Conservation (phyloP, 441 rosid genomes). For the Adansonia rubrostipa region DNA sequence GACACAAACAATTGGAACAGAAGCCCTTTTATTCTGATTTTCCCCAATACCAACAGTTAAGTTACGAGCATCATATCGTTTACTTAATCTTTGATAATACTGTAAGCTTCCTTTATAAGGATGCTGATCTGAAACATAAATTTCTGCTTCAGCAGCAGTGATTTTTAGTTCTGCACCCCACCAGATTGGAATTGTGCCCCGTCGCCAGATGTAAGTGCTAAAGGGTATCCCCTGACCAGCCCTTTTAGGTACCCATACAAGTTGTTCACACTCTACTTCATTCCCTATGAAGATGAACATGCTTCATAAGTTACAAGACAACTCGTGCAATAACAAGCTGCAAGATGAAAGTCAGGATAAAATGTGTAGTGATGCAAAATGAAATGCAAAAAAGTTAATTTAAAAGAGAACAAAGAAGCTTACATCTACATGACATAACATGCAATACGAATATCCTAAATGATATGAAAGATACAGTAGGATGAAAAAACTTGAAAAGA, state of each 20-base stretch:
- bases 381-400: constrained; percentile 20
- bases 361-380: constrained; percentile 9
- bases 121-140: constrained; percentile 82
- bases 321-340: constrained; percentile 25
- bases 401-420: constrained; percentile 6
- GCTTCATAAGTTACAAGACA: constrained; percentile 39
- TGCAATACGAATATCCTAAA: background rate
- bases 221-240: constrained; percentile 82
- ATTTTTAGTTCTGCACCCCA: constrained; percentile 98
- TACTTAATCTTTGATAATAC: constrained; percentile 86
- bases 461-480: background rate
- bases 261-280: constrained; percentile 98
- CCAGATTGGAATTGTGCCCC: constrained; percentile 98
- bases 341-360: constrained; percentile 5
- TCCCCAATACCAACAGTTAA: constrained; percentile 60
- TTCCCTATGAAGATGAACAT: constrained; percentile 71
- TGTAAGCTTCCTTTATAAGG: constrained; percentile 91
- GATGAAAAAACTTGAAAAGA: background rate
- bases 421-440: background rate
- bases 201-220: constrained; percentile 87
- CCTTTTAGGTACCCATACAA: constrained; percentile 89
- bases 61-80: constrained; percentile 79
- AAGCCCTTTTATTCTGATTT: constrained; percentile 66
- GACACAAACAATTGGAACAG: constrained; percentile 83
- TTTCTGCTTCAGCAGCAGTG: constrained; percentile 96